Percentiles rank a stretch among this genome's conserved stretches.
Conservation (phyloP, 805 yeast species). For the Myxozyma udenii region DNA sequence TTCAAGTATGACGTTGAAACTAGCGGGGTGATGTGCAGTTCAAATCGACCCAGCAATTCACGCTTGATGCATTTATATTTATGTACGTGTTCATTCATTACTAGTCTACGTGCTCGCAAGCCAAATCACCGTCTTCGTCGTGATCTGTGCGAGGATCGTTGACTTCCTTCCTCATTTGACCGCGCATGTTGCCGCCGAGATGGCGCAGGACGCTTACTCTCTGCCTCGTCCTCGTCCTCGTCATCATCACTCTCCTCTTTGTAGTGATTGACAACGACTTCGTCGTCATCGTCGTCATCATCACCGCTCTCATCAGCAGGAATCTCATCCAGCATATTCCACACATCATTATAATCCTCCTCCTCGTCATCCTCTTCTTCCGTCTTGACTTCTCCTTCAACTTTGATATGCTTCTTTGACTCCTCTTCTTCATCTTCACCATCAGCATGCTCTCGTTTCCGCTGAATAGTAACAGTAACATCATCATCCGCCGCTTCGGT, state of each 20-base stretch:
- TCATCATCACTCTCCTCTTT: neutral
- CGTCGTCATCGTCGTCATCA: neutral
- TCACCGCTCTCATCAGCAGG: neutral
- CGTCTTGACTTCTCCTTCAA: neutral
- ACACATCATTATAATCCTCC: conserved; percentile 6
- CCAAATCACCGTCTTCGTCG: no score
- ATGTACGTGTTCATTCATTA: no score
- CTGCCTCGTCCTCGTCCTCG: neutral
- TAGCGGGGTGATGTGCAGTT: no score
- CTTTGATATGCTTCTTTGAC: neutral
- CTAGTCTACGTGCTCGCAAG: no score
- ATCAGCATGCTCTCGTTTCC: neutral
- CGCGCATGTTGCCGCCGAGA: no score
- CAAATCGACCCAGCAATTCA: no score
- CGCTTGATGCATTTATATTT: no score
- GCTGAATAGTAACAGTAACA: neutral
- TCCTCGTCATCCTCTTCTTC: conserved; percentile 20
- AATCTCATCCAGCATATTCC: conserved; percentile 15
- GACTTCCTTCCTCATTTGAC: no score
- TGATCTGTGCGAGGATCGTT: no score
- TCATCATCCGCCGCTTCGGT: neutral
- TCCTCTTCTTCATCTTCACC: conserved; percentile 5
- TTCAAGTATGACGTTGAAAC: no score
- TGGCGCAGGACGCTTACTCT: no score
- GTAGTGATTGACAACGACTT: neutral